phyloP scores from a whole-genome alignment of 73 alveolate species.

The Tetrahymena thermophila region DNA sequence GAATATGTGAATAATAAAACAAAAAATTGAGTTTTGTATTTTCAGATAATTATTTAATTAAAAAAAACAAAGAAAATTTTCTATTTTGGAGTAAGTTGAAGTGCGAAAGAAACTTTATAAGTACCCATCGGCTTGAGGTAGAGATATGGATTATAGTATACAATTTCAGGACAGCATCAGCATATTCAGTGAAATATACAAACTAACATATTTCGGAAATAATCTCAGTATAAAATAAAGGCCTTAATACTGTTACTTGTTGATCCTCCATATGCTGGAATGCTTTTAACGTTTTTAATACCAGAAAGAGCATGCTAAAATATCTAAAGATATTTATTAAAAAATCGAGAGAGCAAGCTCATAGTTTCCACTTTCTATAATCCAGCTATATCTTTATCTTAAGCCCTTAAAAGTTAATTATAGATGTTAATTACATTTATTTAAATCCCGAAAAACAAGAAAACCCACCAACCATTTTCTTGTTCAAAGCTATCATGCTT shows the following conservation, averaged over 20 bases:
- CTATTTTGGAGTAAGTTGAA: neutral
- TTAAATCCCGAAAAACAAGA: neutral
- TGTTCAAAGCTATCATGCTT: neutral
- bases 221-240: neutral
- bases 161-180: neutral
- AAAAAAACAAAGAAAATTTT: neutral
- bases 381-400: neutral
- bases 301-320: neutral
- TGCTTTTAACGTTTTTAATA: neutral
- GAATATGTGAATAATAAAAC: too few relatives aligned
- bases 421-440: neutral
- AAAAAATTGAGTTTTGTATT: too few relatives aligned
- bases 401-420: neutral
- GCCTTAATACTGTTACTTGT: neutral
- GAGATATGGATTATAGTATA: neutral
- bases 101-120: neutral
- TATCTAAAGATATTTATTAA: neutral
- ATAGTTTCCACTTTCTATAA: neutral
- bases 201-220: neutral
- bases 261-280: neutral
- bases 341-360: neutral
- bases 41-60: neutral
- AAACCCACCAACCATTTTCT: slow-evolving; percentile 3
- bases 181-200: neutral
- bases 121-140: neutral